Evolutionary conservation across 768 basidiomycete species (phyloP), one percentile per base, ranked within the genome.

Genomic region (Hygrocybe coccinea): DNA sequence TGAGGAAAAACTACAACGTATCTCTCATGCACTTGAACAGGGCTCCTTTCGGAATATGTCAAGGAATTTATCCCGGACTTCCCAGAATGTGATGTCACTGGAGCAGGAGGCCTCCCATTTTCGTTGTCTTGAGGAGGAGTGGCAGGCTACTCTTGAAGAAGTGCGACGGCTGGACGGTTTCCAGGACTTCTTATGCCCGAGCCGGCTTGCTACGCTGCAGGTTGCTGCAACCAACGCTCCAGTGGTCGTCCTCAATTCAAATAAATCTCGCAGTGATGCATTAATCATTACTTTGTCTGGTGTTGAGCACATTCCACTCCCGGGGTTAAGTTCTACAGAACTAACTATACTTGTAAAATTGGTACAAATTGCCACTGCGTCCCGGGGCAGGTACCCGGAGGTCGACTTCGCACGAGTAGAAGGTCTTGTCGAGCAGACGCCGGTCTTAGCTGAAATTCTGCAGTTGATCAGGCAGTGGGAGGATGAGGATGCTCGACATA

Each of bases 171-270:
- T 64, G 17, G 60, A 71, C 9, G 66, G 59, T 15, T 67, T 65
- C 49, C 58, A 60, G 44, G 46, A 55, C 34, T 67, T 67, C 59
- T 55, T 67, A 41, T 41, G 54, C 14, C 56, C 60, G 14, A 57
- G 52, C 12, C 59, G 53, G 36, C 55, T 64, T 33, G 10, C 56
- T 6, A 51, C 44, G 33, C 55, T 64, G 41, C 59, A 36, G 21
- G 34, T 6, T 33, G 61, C 65, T 12, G 64, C 65, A 11, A 38
- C n/a, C n/a, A 52, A 56, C 45, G 71, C 70, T 35, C 70, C 72
- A 2, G 62, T 73, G 14, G 64, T 73, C 38, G 62, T 74, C 44
- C 59, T 73, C 22, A 73, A 71, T 39, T 65, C 61, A 9, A 67
- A 62, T 21, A 34, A 45, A 29, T 29, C 61, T 50, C 61, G 60